Percentiles rank a stretch among this genome's conserved stretches.
Evolutionary conservation across 2,329 filamentous ascomycete genomes (phyloP).

Genomic region (Coniella vitis): DNA sequence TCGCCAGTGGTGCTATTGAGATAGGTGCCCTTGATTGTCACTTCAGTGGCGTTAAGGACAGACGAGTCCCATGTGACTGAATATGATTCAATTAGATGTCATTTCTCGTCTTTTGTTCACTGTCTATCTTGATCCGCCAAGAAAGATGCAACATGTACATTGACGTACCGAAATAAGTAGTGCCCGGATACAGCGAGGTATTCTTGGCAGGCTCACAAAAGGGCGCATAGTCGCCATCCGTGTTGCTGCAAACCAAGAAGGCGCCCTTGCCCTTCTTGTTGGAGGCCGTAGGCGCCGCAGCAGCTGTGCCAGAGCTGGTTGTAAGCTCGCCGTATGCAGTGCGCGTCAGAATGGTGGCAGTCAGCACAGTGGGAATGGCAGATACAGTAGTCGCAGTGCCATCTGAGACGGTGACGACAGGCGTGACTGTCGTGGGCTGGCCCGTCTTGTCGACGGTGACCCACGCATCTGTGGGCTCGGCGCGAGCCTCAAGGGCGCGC

Average conservation of each 20-base stretch:
- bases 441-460: constrained; percentile 43
- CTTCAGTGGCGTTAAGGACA: constrained; percentile 38
- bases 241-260: constrained; percentile 45
- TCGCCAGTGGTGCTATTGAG: constrained; percentile 31
- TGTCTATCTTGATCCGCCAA: constrained; percentile 2
- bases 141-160: not conserved
- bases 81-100: too few species aligned
- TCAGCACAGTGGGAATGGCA: constrained; percentile 33
- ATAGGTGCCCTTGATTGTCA: constrained; percentile 31
- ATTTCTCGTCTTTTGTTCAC: too few species aligned
- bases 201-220: constrained; percentile 44
- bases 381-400: constrained; percentile 37
- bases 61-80: constrained; percentile 51
- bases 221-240: constrained; percentile 38
- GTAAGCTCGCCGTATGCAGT: constrained; percentile 25
- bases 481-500: constrained; percentile 5
- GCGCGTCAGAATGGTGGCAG: constrained; percentile 29
- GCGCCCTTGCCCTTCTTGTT: constrained; percentile 36
- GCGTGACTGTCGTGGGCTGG: constrained; percentile 42
- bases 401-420: constrained; percentile 34
- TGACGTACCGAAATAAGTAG: constrained; percentile 44
- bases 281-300: constrained; percentile 38
- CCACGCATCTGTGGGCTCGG: constrained; percentile 37
- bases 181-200: constrained; percentile 36
- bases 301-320: constrained; percentile 32